A percentile compares a stretch with the other conserved stretches of the same genome.
These are phyloP conservation scores for Lachancea lanzarotensis DNA, from an alignment of 805 yeast genomes.

Conservation along the genomic window DNA sequence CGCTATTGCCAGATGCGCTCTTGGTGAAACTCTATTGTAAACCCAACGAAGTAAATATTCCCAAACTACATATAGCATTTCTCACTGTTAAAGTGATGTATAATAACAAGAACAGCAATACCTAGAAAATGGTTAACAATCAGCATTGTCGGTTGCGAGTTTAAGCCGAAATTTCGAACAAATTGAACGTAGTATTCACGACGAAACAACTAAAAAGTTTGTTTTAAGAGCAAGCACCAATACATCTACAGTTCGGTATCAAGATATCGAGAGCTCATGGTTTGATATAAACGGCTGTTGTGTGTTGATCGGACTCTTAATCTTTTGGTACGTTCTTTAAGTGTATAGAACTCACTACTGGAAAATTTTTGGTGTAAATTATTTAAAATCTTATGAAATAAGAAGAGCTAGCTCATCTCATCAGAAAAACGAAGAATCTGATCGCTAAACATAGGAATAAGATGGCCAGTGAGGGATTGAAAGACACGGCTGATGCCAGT, in stretches of 20 bases:
- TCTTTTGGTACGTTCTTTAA: neutral
- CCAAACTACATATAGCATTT: neutral
- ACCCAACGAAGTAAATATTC: neutral
- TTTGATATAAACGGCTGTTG: too few species aligned
- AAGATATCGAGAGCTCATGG: too few species aligned
- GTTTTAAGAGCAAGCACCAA: too few species aligned
- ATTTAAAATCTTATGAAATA: neutral
- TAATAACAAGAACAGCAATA: neutral
- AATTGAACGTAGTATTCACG: too few species aligned
- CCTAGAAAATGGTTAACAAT: too few species aligned
- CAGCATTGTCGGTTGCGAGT: too few species aligned
- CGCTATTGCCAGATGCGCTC: conserved; percentile 86
- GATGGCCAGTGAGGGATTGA: conserved; percentile 4
- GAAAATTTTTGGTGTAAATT: conserved; percentile 1
- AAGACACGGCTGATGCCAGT: neutral
- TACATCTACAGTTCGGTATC: too few species aligned
- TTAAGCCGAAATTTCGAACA: too few species aligned
- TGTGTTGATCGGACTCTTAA: neutral
- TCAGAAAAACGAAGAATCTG: neutral
- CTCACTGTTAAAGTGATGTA: neutral
- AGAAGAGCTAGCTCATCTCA: neutral
- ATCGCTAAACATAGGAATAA: neutral
- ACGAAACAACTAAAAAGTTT: too few species aligned
- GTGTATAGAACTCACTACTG: neutral
- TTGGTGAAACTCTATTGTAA: conserved; percentile 73